phyloP scores from a whole-genome alignment of 1,139 yeast species.

The Candida sanyaensis region DNA sequence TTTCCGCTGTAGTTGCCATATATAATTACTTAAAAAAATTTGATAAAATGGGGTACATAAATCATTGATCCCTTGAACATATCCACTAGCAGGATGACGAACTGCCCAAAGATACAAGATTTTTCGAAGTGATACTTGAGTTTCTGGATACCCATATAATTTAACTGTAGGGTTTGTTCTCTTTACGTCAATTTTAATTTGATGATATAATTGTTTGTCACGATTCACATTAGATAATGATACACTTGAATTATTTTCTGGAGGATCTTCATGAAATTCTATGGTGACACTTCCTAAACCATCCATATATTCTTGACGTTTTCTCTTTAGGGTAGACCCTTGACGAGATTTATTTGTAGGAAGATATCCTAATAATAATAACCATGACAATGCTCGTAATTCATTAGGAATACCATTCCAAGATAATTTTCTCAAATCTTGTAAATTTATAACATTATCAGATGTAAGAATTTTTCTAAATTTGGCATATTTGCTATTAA shows the following conservation, averaged over 20 bases:
- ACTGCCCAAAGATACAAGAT: constrained; percentile 93
- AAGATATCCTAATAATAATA: constrained; percentile 80
- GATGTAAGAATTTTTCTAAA: constrained; percentile 66
- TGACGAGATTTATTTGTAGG: constrained; percentile 85
- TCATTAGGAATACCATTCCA: constrained; percentile 95
- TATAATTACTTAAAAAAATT: constrained; percentile 74
- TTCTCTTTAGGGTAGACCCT: constrained; percentile 65
- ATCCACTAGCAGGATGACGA: constrained; percentile 97
- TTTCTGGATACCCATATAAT: constrained; percentile 66
- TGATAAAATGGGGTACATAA: constrained; percentile 93
- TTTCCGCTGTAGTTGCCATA: constrained; percentile 45
- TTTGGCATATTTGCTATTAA: constrained; percentile 62
- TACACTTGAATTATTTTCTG: constrained; percentile 17
- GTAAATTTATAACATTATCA: constrained; percentile 52
- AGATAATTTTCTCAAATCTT: constrained; percentile 72
- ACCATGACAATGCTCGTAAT: constrained; percentile 87
- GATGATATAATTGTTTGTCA: constrained; percentile 91
- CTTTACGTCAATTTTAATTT: constrained; percentile 92
- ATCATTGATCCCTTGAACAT: constrained; percentile 98
- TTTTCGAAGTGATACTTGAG: constrained; percentile 78
- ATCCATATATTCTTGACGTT: constrained; percentile 82
- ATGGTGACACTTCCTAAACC: constrained; percentile 48
- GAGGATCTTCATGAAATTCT: constrained; percentile 51
- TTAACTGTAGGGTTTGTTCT: constrained; percentile 87
- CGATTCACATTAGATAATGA: constrained; percentile 24